Base-by-base conservation (phyloP, 768 basidiomycete species). In the Pilatotrama ljubarskyi region DNA sequence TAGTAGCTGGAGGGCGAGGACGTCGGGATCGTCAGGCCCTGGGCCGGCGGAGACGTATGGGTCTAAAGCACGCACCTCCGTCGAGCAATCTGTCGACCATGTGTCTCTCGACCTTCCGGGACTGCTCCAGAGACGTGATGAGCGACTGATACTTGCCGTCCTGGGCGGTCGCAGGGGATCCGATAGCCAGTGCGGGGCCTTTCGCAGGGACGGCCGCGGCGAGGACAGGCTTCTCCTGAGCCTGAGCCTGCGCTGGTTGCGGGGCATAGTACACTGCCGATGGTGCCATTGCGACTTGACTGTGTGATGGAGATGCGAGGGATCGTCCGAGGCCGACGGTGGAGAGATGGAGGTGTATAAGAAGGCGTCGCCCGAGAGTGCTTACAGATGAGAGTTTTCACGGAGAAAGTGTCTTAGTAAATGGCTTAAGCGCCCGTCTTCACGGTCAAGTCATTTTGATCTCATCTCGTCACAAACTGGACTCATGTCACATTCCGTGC, bases 41-140 rank as follows among this genome's bases (percentile, higher is more conserved):
- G n/a, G 41, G 22, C 46, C 32, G 46, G n/a, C n/a, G 36, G n/a
- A 17, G 13, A 20, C 17, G 18, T 14, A 49, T 22, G 22, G 29
- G 55, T 51, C 35, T 42, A 60, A 15, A 54, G 40, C 15, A 73
- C 79, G 52, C 68, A 93, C 93, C 93, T 77, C 83, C 82, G 73
- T 91, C 92, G 15, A 93, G 76, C 61, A 95, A 75, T 61, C 93
- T 80, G 72, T 95, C 93, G 26, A 94, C 75, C 77, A 95, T 84
- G 69, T 93, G 86, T 68, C 82, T 87, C 66, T 95, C 91, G 29
- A 92, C 85, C 35, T 75, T 68, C 62, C 80, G 73, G 17, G 77
- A 78, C 58, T 72, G 73, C 72, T 84, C 82, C 58, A 93, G 75
- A 63, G 79, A 77, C 7, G 84, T 79, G 51, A 92, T 79, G 61